phyloP scores from a whole-genome alignment of 2,329 filamentous ascomycete species.

The Didymella exigua region DNA sequence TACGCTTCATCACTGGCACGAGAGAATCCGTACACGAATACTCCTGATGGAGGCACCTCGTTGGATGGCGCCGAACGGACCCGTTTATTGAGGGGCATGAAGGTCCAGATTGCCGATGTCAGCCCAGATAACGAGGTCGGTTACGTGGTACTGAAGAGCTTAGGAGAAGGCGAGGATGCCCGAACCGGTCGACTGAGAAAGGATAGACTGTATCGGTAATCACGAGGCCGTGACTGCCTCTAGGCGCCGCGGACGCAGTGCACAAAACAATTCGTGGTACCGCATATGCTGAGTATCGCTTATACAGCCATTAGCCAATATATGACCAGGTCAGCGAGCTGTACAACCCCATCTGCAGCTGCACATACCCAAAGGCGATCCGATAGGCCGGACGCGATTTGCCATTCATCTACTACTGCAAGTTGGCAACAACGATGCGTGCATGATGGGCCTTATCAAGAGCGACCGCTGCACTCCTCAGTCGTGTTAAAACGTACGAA shows the following conservation, averaged over 20 bases:
- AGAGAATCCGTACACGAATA: conserved; percentile 26
- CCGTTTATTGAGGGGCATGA: conserved; percentile 22
- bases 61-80: conserved; percentile 28
- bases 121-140: conserved; percentile 20
- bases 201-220: neutral
- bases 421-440: neutral
- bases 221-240: neutral
- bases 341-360: neutral
- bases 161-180: neutral
- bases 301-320: neutral
- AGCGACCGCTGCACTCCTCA: too few relatives aligned
- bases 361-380: neutral
- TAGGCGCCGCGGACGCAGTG: neutral
- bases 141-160: conserved; percentile 25
- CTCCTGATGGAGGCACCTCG: conserved; percentile 19
- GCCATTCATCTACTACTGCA: neutral
- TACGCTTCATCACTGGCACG: conserved; percentile 27
- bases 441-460: neutral
- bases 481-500: too few relatives aligned
- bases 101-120: conserved; percentile 31
- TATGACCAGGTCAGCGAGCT: too few relatives aligned
- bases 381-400: neutral
- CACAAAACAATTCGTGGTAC: neutral
- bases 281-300: neutral
- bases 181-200: neutral